Base-by-base conservation (phyloP, 306 rosid species). In the Pachyrhizus erosus region DNA sequence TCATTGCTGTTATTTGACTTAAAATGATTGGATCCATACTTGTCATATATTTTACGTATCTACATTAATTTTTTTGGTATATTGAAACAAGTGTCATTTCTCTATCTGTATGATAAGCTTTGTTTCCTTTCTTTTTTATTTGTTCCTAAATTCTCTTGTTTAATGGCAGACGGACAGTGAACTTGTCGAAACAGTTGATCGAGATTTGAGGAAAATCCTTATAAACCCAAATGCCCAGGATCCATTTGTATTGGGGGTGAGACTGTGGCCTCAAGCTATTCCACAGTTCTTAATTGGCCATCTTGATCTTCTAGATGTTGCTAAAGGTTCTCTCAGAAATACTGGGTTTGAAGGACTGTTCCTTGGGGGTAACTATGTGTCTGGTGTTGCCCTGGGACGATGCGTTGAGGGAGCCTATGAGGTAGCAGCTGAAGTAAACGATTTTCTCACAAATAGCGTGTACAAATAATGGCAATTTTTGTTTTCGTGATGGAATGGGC, bases 341-440 rank as follows among this genome's bases (percentile, higher is more conserved):
- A 70, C 84, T 68, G 98, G 94, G 70, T 85, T 76, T 73, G 90
- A 88, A 13, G 99, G 99, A 65, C 55, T 96, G 58, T 93, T 89
- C 88, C 91, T 96, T 13, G 97, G 97, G 39, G 99, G 99, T 74
- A 96, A 93, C 91, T 93, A 93, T 49, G 97, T 90, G 21, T 79
- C 93, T 7, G 98, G 98, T 67, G 98, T 93, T 76, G 99, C 99
- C 83, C 88, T 93, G 94, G 98, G 99, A 77, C 90, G 98, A 77
- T 96, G 99, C 70, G 98, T 96, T 23, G 99, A 96, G 88, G 91
- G 97, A 54, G 97, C 98, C 48, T 93, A 92, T 71, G 98, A 93
- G 69, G 82, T 88, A 61, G 98, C 98, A 9, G 86, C 98, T 9
- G 94, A 92, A 77, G 92, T 92, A 49, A 87, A 91, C 70, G 86